Evolutionary conservation across 2,329 filamentous ascomycete species (phyloP), one percentile per base, ranked within the genome.

Genomic region (Curvularia sp.): DNA sequence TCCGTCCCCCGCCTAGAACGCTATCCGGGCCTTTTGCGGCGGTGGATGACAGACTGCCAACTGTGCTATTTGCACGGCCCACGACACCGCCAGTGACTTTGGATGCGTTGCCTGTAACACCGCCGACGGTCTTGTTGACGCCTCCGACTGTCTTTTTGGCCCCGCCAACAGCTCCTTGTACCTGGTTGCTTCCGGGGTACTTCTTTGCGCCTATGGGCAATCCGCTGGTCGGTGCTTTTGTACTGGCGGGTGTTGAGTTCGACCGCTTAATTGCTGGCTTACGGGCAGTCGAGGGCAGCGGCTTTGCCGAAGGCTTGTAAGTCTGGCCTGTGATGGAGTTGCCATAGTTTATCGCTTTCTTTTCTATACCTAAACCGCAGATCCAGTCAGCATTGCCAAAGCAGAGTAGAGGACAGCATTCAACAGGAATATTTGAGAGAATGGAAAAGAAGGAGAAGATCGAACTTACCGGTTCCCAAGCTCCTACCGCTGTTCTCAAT

Each of bases 401-500:
- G 7, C 21, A 38, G 10, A 32, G 18, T 47, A 2, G 7, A 32
- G 28, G 5, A 13, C 3, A 30, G 28, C 28, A 43, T 32, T 32
- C n/a, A 2, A 47, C 15, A 32, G 19, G 19, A 36, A 30, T 18
- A 12, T 21, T 8, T 21, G 2, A 5, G 6, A 13, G 9, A 13
- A 19, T 18, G 30, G 30, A 15, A 32, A 12, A 12, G 10, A 47
- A 30, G 18, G 15, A 15, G 10, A n/a, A 18, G 19, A n/a, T 23
- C 27, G 7, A 43, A 63, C 70, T 23, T 63, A 77, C 74, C 59
- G 41, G 62, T 73, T 52, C 74, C 74, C 10, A 77, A 63, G 42
- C 68, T 67, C 15, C 73, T 54, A 19, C 74, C 74, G 8, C 64
- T 52, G 43, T 67, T 71, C 55, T 78, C 76, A 54, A 78, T 72